Evolutionary conservation across 1,284 basidiomycete species (phyloP), one percentile per base, ranked within the genome.

Genomic region (Papiliotrema nemorosa): DNA sequence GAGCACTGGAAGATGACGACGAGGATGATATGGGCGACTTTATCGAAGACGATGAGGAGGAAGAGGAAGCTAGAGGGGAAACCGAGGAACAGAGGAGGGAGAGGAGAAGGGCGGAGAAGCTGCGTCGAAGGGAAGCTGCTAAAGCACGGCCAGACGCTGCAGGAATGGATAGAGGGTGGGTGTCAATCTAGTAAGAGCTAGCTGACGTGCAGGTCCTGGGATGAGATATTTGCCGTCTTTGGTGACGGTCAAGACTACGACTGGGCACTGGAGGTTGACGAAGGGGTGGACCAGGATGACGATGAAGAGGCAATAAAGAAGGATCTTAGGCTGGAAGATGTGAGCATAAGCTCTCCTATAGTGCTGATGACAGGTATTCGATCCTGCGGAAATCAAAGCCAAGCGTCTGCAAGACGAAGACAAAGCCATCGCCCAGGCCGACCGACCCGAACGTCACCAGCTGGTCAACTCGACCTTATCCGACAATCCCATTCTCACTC

Each of bases 221-320:
- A 91, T 53, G 96, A 97, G 75, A 88, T 98, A 43, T 87, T 88
- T 57, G 94, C 93, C 57, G 90, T 98, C 10, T 98, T 98, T 66
- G 96, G 96, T 33, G 90, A 96, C 62, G 96, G 96, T 18, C 85
- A 88, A 64, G 94, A 98, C 60, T 99, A 94, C 67, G 91, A 90
- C 61, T 96, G 90, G 88, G 93, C 93, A 2, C 75, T 97, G 48
- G 85, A 79, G 38, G 86, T 82, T 10, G 91, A 94, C 40, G 75
- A 77, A 33, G 66, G 61, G 5, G 54, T 96, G 53, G 85, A 80
- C 44, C 82, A 81, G 9, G 90, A 92, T 33, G 73, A 77, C 3
- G 82, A 86, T 31, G 84, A 84, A 24, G 76, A 77, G 31, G 64
- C 68, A 31, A 88, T 85, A 64, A 71, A 80, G 80, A 50, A 73